phyloP scores from a whole-genome alignment of 768 basidiomycete genomes.

The Suillus luteus region DNA sequence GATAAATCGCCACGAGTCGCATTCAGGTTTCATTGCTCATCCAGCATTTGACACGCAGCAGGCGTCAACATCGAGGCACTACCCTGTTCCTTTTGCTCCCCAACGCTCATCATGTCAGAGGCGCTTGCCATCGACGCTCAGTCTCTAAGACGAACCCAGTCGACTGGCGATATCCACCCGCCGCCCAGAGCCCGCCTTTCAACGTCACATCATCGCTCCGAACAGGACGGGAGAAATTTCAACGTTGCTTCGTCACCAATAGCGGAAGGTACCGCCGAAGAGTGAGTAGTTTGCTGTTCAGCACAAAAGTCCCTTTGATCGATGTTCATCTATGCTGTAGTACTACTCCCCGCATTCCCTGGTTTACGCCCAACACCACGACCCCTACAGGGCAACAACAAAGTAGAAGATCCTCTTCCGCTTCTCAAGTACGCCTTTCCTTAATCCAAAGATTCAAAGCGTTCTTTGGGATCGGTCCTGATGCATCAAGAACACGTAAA shows the following conservation, averaged over 20 bases:
- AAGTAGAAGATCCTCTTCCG: neutral
- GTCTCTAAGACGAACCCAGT: constrained; percentile 37
- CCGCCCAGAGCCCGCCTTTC: constrained; percentile 33
- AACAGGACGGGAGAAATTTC: constrained; percentile 22
- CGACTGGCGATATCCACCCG: constrained; percentile 35
- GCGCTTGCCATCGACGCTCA: constrained; percentile 32
- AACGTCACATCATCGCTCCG: constrained; percentile 30
- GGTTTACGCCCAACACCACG: neutral
- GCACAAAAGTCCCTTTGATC: neutral
- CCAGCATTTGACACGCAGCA: constrained; percentile 29
- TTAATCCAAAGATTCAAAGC: constrained; percentile 31
- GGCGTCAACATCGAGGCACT: constrained; percentile 28
- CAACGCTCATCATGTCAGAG: constrained; percentile 32
- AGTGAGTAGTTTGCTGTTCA: constrained; percentile 6
- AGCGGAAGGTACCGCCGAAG: constrained; percentile 8
- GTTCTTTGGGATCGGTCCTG: constrained; percentile 55
- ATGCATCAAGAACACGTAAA: constrained; percentile 52
- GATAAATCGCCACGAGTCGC: constrained; percentile 11
- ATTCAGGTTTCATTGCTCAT: constrained; percentile 18
- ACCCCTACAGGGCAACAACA: neutral
- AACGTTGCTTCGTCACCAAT: constrained; percentile 14
- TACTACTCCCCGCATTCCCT: neutral
- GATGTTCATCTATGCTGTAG: neutral
- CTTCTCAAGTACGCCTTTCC: constrained; percentile 16
- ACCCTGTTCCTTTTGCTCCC: constrained; percentile 16